phyloP scores from a whole-genome alignment of 2,329 filamentous ascomycete species.

The Curvularia sp. region DNA sequence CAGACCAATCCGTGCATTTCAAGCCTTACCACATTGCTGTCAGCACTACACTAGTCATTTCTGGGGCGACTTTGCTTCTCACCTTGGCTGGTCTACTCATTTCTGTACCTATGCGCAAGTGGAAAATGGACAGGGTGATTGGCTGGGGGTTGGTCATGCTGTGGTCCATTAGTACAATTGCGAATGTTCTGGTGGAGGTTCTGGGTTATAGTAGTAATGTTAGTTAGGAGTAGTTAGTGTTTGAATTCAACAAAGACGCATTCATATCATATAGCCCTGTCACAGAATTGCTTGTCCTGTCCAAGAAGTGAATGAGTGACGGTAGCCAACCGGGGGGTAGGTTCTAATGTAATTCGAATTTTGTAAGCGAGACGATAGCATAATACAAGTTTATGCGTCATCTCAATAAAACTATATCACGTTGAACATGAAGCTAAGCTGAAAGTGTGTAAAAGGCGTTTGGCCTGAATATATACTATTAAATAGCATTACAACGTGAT shows the following conservation, averaged over 20 bases:
- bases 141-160: conserved; percentile 80
- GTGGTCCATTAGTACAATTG: conserved; percentile 80
- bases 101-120: conserved; percentile 67
- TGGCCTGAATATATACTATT: neutral
- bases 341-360: too few species aligned
- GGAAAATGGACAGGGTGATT: conserved; percentile 57
- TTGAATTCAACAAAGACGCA: neutral
- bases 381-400: neutral
- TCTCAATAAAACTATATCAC: neutral
- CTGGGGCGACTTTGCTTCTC: conserved; percentile 79
- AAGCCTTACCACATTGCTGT: conserved; percentile 84
- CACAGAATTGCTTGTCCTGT: neutral
- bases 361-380: neutral
- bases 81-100: conserved; percentile 81
- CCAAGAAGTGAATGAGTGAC: neutral
- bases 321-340: too few species aligned
- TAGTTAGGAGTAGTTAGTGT: conserved; percentile 20
- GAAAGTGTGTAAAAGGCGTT: neutral
- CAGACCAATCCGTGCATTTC: conserved; percentile 69
- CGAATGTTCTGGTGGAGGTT: conserved; percentile 83
- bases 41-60: conserved; percentile 83
- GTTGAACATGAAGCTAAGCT: neutral
- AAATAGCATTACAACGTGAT: neutral
- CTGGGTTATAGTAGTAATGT: conserved; percentile 48
- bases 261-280: neutral